These are phyloP conservation scores for Polyporus arcularius DNA, from an alignment of 768 basidiomycete species.

Conservation along the genomic window DNA sequence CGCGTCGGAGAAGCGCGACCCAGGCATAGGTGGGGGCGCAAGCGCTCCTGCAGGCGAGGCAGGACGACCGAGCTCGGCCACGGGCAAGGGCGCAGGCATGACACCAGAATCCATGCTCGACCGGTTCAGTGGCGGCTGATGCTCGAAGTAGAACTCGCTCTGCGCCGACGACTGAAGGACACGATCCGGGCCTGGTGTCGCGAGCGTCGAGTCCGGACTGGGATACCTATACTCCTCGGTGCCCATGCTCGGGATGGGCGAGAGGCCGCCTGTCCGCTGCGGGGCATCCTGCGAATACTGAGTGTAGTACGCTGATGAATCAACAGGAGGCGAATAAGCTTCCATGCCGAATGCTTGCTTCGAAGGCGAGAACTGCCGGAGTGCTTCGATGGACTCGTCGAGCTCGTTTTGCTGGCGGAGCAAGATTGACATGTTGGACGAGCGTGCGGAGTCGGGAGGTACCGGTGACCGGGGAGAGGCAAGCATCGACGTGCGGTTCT, in stretches of 20 bases:
- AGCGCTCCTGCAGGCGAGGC: constrained; percentile 4
- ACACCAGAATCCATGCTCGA: constrained; percentile 19
- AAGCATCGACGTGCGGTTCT: constrained; percentile 1
- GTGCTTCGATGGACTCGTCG: constrained; percentile 61
- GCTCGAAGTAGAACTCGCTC: constrained; percentile 65
- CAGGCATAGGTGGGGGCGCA: constrained; percentile 28
- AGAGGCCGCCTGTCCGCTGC: neutral
- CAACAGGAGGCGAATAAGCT: constrained; percentile 3
- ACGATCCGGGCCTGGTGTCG: constrained; percentile 7
- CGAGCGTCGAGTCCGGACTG: constrained; percentile 10
- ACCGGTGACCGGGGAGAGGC: constrained; percentile 3
- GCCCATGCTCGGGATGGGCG: constrained; percentile 2
- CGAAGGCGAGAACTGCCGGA: constrained; percentile 43
- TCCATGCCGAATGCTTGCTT: constrained; percentile 28
- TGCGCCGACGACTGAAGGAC: constrained; percentile 21
- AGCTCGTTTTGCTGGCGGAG: constrained; percentile 64
- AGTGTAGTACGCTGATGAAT: neutral
- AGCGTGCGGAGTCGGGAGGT: constrained; percentile 23
- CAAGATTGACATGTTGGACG: constrained; percentile 39
- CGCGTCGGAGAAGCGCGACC: constrained; percentile 24
- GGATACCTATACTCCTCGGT: constrained; percentile 7
- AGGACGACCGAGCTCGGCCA: neutral
- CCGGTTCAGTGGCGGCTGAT: constrained; percentile 51
- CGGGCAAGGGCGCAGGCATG: constrained; percentile 3
- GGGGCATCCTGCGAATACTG: neutral